Conservation (phyloP, 768 basidiomycete genomes). For the Kockovaella imperatae region DNA sequence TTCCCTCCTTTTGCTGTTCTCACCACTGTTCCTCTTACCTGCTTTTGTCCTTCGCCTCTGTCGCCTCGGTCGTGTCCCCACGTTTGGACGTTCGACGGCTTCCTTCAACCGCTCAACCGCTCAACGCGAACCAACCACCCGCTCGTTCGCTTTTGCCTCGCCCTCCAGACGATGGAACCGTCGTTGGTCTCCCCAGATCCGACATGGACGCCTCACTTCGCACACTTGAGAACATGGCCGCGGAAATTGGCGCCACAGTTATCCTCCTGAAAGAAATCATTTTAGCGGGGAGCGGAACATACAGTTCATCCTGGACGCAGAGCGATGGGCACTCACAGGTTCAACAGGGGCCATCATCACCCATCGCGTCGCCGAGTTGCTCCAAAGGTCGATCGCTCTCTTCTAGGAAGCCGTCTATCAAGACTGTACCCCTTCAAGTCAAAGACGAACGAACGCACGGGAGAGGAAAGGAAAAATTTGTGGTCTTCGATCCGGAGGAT, state of each 20-base stretch:
- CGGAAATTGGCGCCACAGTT: slow-evolving; percentile 85
- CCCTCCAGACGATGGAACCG: slow-evolving; percentile 65
- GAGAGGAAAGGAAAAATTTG: neutral
- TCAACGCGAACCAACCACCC: neutral
- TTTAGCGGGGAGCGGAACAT: slow-evolving; percentile 7
- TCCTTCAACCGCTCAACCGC: neutral
- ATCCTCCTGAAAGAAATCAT: slow-evolving; percentile 77
- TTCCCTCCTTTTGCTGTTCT: no score
- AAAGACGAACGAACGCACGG: neutral
- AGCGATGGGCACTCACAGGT: no score
- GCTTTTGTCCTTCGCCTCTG: no score
- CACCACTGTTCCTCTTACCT: no score
- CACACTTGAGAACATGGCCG: slow-evolving; percentile 88
- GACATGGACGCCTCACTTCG: slow-evolving; percentile 75
- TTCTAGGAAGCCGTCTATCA: no score
- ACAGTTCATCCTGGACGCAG: neutral
- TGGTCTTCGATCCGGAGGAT: slow-evolving; percentile 1
- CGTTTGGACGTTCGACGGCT: neutral
- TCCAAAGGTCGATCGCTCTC: neutral
- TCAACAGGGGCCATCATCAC: no score
- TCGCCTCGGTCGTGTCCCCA: no score
- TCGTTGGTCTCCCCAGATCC: slow-evolving; percentile 63
- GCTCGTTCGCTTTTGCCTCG: neutral
- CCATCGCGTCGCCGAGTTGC: neutral
- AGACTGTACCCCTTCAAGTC: no score